Conservation (phyloP, 495 filamentous ascomycete genomes). For the Copromyces sp. region DNA sequence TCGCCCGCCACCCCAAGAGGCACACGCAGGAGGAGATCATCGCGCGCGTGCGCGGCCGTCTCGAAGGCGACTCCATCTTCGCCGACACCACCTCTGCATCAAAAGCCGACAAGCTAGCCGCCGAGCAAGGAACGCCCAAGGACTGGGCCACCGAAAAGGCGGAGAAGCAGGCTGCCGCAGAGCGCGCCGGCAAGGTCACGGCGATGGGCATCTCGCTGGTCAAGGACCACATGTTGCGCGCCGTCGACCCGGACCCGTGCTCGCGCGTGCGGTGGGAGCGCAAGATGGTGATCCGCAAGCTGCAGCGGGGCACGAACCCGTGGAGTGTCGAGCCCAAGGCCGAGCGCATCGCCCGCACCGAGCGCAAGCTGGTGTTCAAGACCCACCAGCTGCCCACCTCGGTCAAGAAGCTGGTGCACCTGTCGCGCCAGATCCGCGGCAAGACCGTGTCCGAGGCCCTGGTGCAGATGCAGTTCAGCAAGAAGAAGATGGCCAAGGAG, state of each 20-base stretch:
- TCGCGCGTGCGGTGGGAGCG: constrained; percentile 62
- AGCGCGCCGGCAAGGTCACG: constrained; percentile 1
- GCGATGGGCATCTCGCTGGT: constrained; percentile 17
- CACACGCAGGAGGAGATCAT: constrained; percentile 5
- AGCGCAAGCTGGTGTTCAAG: constrained; percentile 55
- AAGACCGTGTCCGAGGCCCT: constrained; percentile 91
- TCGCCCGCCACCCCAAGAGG: constrained; percentile 21
- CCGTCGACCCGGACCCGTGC: constrained; percentile 59
- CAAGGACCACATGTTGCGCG: constrained; percentile 40
- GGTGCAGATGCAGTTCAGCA: constrained; percentile 86
- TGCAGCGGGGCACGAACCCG: constrained; percentile 37
- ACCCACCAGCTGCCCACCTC: constrained; percentile 65
- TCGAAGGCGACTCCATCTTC: constrained; percentile 49
- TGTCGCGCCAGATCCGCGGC: constrained; percentile 80
- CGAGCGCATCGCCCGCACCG: constrained; percentile 57
- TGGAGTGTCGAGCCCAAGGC: constrained; percentile 55
- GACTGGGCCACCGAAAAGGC: constrained; percentile 5
- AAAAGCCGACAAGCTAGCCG: constrained; percentile 31
- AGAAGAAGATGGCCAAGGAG: constrained; percentile 84
- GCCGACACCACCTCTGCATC: background rate
- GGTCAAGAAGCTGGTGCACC: constrained; percentile 74
- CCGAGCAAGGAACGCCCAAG: constrained; percentile 2
- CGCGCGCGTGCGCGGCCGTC: constrained; percentile 18
- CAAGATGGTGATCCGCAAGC: constrained; percentile 66
- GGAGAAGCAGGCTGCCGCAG: background rate